Evolutionary conservation across 2,329 filamentous ascomycete genomes (phyloP), one percentile per base, ranked within the genome.

Genomic region (Pyrenophora teres): DNA sequence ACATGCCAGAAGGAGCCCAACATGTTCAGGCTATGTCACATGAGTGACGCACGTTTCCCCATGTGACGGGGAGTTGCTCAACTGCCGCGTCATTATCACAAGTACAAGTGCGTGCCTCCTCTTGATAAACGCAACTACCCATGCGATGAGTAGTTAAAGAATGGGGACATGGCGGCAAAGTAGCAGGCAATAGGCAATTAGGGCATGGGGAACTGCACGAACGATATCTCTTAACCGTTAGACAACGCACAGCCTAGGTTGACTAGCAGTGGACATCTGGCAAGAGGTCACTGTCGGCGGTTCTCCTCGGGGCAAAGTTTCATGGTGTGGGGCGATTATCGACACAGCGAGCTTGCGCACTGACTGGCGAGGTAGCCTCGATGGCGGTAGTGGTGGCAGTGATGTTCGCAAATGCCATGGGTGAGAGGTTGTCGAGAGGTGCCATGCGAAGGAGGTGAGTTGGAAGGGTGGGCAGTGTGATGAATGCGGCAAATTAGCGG

Each of bases 401-500:
- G 52, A 47, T 52, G n/a, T 35, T 44, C 39, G 48, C 44, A 25
- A 31, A 32, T 42, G 12, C 23, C 32, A 25, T 46, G 46, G 32
- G 13, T 23, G 13, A 41, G 36, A 31, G 41, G 44, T 47, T 36
- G 38, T 48, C 30, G 39, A 31, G 27, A 21, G 36, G 43, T 41
- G 42, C 12, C 35, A 46, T 23, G 36, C 27, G 40, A 32, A 46
- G 47, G 23, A 41, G 54, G 45, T 48, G 45, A 41, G 46, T 53
- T 52, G 41, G 47, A 46, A 37, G 43, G 50, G 32, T 36, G 49
- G 40, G 50, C 44, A 37, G 40, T 31, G 27, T 19, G 40, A 40
- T 48, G 35, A 13, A 61, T 54, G 46, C 18, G 52, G 60, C 48
- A 32, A 61, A 65, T 67, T 67, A 59, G 61, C 54, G 30, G 53